Base-by-base conservation (phyloP, 805 yeast genomes). In the Ogataea nitratoaversa region DNA sequence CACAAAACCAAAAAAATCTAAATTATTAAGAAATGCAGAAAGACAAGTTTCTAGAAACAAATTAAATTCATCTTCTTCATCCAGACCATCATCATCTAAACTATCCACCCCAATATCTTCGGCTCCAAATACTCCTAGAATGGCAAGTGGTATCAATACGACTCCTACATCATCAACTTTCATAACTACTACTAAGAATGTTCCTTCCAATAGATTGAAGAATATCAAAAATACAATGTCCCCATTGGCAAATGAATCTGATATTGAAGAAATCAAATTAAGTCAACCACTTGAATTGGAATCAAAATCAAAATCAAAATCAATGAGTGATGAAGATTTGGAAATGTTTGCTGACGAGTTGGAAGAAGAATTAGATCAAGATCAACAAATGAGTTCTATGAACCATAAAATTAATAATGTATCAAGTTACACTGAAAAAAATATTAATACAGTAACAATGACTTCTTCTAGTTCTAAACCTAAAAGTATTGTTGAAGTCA, bases 271-370 rank as follows among this genome's bases (percentile, higher is more conserved):
- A 28, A 44, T 52, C 23, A 52, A 42, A 28, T 34, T 49, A 3
- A 41, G 40, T 7, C 14, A 24, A 5, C 13, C 18, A 2, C 30
- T 32, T 9, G 6, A 27, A 27, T 13, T 27, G 14, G n/a, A 8
- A 17, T 18, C 2, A 19, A 6, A 27, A n/a, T 12, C 13, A 27
- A 8, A 5, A 13, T 7, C 16, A 12, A 33, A 16, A 2, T 13
- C 11, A 33, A 16, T 48, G 19, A 45, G 50, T 24, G 59, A 54
- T 24, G 51, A 53, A 8, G 60, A 56, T 28, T 24, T 56, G 5
- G 56, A 50, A 2, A 41, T 43, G 19, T 40, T 56, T 32, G 52
- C 53, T 1, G 53, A 48, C 31, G 60, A 56, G 37, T 34, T 57
- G 16, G 59, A 52, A 33, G 48, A 49, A 19, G 59, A 52, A 32